Base-by-base conservation (phyloP, 2,329 filamentous ascomycete species). In the Pyricularia pennisetigena region DNA sequence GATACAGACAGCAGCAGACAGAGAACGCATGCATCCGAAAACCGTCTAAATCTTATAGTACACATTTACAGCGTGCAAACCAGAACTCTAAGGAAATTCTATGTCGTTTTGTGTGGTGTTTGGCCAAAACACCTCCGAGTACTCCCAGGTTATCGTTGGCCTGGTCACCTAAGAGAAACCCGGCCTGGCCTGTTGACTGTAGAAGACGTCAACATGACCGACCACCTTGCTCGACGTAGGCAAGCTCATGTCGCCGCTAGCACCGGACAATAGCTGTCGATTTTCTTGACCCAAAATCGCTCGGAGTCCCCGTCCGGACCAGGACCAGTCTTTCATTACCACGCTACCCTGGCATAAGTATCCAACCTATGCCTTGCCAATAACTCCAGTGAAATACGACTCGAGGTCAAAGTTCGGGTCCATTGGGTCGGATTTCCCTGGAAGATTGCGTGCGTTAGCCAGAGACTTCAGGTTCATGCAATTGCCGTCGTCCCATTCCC, bases 321-420 rank as follows among this genome's bases (percentile, higher is more conserved):
- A n/a, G n/a, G n/a, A 26, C 57, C 57, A 24, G 24, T 61, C 57
- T 61, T 26, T 61, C n/a, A 61, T 61, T 61, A 61, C 57, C 23
- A 26, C n/a, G 24, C 57, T 61, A 24, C 57, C 24, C 57, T 24
- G 24, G 57, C 10, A n/a, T 26, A 59, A 23, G 23, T 26, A 12
- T n/a, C 57, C 57, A 61, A 26, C 23, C 24, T 61, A 61, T 61
- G 57, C 57, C 64, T 66, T 66, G 24, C 49, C 32, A 20, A 66
- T 14, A 32, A 66, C 16, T n/a, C 49, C 64, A 75, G 87, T 86
- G 79, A 97, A 81, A 79, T 88, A 92, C 74, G 91, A 89, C 84
- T 98, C 94, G 74, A 98, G 85, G 79, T 99, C 94, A 82, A 98
- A 98, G 77, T 93, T 92, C 77, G 93, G 88, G 82, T 95, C 88